Percentiles rank a stretch among this genome's conserved stretches.
Evolutionary conservation across 2,329 filamentous ascomycete species (phyloP).

Genomic region (Hyphodiscus sp.): DNA sequence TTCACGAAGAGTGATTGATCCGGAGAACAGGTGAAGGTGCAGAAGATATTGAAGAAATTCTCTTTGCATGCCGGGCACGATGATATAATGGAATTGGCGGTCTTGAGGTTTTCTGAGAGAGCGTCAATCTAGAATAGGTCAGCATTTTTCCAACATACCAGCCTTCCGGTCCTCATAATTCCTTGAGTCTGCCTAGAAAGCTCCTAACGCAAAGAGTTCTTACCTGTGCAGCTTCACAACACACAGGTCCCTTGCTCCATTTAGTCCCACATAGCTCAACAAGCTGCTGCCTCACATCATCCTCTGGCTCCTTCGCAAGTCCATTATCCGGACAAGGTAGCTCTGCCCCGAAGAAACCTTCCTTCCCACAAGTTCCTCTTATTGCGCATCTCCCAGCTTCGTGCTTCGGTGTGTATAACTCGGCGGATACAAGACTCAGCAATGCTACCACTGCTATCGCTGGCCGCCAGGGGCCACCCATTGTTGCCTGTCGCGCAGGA

Average conservation of each 20-base stretch:
- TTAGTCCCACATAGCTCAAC: constrained; percentile 80
- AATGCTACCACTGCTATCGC: constrained; percentile 14
- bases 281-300: constrained; percentile 66
- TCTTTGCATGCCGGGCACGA: constrained; percentile 95
- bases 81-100: constrained; percentile 81
- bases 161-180: not conserved
- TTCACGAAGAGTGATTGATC: constrained; percentile 96
- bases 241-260: constrained; percentile 79
- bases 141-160: not conserved
- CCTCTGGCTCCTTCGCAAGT: constrained; percentile 66
- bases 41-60: constrained; percentile 98
- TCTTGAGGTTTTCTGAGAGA: constrained; percentile 77
- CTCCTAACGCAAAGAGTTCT: not conserved
- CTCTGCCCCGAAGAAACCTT: constrained; percentile 82
- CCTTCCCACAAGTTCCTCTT: constrained; percentile 83
- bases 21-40: constrained; percentile 95
- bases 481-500: constrained; percentile 4
- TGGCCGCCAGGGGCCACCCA: constrained; percentile 18
- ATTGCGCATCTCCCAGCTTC: constrained; percentile 87
- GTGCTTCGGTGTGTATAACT: constrained; percentile 49
- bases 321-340: constrained; percentile 92
- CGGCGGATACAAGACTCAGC: constrained; percentile 18
- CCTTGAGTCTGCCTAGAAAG: not conserved
- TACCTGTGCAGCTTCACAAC: constrained; percentile 77
- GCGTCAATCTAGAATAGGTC: constrained; percentile 56